These are phyloP conservation scores for Alliaria petiolata DNA, from an alignment of 345 rosid species.

Conservation along the genomic window DNA sequence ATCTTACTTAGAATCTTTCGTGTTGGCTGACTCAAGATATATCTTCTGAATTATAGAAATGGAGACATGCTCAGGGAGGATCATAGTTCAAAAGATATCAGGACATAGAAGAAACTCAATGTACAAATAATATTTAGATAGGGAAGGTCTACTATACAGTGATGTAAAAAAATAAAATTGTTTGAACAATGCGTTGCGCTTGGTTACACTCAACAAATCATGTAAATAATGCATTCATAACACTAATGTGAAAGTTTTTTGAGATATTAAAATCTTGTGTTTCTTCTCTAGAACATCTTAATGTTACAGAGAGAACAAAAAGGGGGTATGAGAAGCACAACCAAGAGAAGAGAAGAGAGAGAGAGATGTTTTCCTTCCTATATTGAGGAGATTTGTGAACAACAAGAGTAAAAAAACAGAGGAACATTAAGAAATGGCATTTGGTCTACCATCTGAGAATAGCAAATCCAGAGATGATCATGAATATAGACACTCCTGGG, in stretches of 20 bases:
- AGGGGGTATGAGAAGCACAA: neutral
- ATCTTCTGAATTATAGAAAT: constrained; percentile 11
- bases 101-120: constrained; percentile 21
- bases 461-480: constrained; percentile 28
- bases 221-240: constrained; percentile 24
- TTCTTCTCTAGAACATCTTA: neutral
- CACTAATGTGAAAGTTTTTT: neutral
- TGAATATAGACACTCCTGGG: constrained; percentile 29
- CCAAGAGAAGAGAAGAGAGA: neutral
- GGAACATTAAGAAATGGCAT: neutral
- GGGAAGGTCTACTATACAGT: constrained; percentile 8
- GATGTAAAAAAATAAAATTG: constrained; percentile 12
- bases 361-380: constrained; percentile 5
- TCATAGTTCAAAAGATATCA: constrained; percentile 12
- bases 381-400: constrained; percentile 18
- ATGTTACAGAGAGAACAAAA: neutral
- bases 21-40: constrained; percentile 20
- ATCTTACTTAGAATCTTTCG: neutral
- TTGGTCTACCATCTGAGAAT: constrained; percentile 23
- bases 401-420: neutral
- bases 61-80: constrained; percentile 24
- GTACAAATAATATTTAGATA: constrained; percentile 23
- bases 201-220: neutral
- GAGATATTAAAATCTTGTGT: neutral
- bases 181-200: neutral